Evolutionary conservation across 2,329 filamentous ascomycete genomes (phyloP).

Genomic region (Phialemoniopsis sp.): DNA sequence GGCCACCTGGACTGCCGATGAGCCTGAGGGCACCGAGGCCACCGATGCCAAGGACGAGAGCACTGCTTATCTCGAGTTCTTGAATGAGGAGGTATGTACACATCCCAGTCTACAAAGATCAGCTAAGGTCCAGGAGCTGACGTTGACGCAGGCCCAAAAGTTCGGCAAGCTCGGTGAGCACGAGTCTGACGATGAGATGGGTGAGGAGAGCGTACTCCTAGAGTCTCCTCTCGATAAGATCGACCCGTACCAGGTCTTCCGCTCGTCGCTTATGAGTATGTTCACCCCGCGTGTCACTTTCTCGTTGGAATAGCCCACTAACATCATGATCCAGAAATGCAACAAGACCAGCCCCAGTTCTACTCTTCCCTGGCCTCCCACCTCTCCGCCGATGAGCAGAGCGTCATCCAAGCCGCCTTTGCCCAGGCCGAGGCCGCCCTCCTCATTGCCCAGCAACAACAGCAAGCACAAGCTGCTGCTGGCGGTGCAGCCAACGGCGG

Average conservation of each 20-base stretch:
- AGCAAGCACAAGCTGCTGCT: conserved; percentile 14
- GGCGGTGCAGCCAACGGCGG: conserved; percentile 11
- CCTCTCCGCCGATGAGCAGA: conserved; percentile 75
- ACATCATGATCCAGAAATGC: conserved; percentile 59
- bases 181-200: conserved; percentile 45
- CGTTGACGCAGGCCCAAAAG: conserved; percentile 65
- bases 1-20: conserved; percentile 73
- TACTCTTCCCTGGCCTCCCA: conserved; percentile 78
- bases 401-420: conserved; percentile 73
- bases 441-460: conserved; percentile 30
- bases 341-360: conserved; percentile 86
- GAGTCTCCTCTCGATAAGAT: conserved; percentile 93
- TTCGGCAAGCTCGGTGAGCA: conserved; percentile 61
- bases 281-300: conserved; percentile 15
- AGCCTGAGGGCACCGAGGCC: conserved; percentile 58
- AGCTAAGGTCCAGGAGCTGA: conserved; percentile 13
- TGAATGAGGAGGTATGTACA: conserved; percentile 77
- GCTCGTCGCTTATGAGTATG: conserved; percentile 76
- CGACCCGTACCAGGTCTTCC: conserved; percentile 90
- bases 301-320: conserved; percentile 11
- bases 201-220: conserved; percentile 87
- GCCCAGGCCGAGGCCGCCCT: conserved; percentile 58
- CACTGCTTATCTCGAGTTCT: conserved; percentile 89
- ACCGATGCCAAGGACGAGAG: conserved; percentile 81
- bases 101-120: neutral